Evolutionary conservation across 768 basidiomycete species (phyloP), one percentile per base, ranked within the genome.

Genomic region (Pleurotus salmoneostramineus): DNA sequence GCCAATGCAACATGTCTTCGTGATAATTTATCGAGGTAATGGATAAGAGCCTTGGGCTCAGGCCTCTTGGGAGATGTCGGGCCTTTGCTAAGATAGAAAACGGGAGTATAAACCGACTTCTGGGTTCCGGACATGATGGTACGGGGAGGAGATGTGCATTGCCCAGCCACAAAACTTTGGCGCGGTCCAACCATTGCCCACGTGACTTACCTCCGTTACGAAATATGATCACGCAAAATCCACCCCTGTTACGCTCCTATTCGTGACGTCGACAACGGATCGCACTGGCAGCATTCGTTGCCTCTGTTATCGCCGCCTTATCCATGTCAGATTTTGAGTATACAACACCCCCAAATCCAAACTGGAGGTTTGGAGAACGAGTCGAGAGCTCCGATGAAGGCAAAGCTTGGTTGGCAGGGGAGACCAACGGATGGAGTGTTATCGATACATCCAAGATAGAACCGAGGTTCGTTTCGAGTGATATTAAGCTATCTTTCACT

Each of bases 341-440:
- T 37, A 71, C 69, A 1, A 62, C 68, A 21, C 63, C 73, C 11
- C 77, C 77, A 7, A 74, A 77, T 62, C 73, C 75, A 2, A 61
- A 57, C 2, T 80, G 75, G 75, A 70, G 65, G 10, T 77, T 66
- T 57, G 77, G 74, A 0, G 67, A 74, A 48, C 57, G 60, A 15
- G 62, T 74, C 17, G 70, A 70, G 1, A 57, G 66, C 5, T 74
- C 76, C 6, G 63, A 69, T 6, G 66, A 64, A 27, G 78, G 77
- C n/a, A 61, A 63, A 58, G 69, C 69, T 47, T 78, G 81, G 70
- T 65, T 75, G 57, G 79, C 81, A 57, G 74, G 74, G 14, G 76
- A 77, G 52, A 72, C 74, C 48, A 60, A 65, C 57, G 70, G 82
- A 49, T 71, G 76, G 75, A 72, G 70, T 55, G 70, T 67, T 3